These are phyloP conservation scores for Populus tremula DNA, from an alignment of 345 rosid genomes.

Conservation along the genomic window DNA sequence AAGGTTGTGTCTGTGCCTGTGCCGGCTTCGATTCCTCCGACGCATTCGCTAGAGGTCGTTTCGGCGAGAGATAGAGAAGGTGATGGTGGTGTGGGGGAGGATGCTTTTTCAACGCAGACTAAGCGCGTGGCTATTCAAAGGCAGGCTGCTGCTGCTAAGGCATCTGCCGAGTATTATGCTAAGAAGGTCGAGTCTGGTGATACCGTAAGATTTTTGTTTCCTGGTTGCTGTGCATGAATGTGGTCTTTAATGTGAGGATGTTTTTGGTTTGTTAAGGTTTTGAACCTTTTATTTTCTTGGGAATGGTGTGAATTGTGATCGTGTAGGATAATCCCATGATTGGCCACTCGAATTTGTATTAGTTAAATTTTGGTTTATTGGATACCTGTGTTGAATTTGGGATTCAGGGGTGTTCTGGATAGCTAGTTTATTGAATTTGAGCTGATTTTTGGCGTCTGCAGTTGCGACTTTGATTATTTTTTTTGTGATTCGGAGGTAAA, in stretches of 20 bases:
- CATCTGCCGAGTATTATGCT: constrained; percentile 73
- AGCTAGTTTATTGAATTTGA: background rate
- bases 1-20: constrained; percentile 37
- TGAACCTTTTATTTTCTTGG: background rate
- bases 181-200: constrained; percentile 66
- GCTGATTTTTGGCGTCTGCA: background rate
- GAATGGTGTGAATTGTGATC: background rate
- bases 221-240: background rate
- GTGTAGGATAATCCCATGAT: background rate
- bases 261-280: background rate
- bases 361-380: background rate
- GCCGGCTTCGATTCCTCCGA: constrained; percentile 25
- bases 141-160: constrained; percentile 69
- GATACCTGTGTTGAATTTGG: background rate
- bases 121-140: constrained; percentile 68
- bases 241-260: background rate
- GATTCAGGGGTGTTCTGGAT: background rate
- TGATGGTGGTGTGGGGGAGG: constrained; percentile 41
- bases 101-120: constrained; percentile 38
- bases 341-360: background rate
- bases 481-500: background rate
- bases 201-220: constrained; percentile 13
- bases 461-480: background rate
- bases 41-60: background rate
- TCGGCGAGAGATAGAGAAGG: constrained; percentile 30